Evolutionary conservation across 371 early-diverging fungal genomes (phyloP).

Genomic region (Mortierella sp.): DNA sequence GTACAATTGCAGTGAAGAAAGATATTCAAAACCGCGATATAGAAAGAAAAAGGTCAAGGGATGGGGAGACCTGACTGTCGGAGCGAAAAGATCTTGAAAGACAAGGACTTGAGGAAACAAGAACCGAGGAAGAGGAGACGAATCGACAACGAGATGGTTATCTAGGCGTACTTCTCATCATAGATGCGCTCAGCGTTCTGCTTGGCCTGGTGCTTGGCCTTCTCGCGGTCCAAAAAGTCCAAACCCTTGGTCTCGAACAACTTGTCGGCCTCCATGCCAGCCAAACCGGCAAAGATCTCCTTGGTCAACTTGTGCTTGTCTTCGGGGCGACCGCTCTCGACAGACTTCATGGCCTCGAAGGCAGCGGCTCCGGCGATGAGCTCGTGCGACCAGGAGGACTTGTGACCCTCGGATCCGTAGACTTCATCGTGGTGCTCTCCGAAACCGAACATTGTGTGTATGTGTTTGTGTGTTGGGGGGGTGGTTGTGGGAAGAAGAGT

Average conservation of each 20-base stretch:
- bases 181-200: constrained; percentile 61
- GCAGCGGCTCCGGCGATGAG: constrained; percentile 74
- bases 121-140: neutral
- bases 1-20: too few species aligned
- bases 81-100: too few species aligned
- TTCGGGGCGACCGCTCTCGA: constrained; percentile 60
- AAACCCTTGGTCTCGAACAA: constrained; percentile 58
- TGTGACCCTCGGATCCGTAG: constrained; percentile 39
- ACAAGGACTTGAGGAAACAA: neutral
- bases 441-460: constrained; percentile 44
- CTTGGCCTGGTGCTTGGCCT: constrained; percentile 63
- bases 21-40: too few species aligned
- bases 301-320: constrained; percentile 63
- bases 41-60: too few species aligned
- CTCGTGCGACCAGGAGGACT: constrained; percentile 62
- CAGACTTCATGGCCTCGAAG: constrained; percentile 68
- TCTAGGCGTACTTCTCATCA: constrained; percentile 33
- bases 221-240: constrained; percentile 60
- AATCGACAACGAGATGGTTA: neutral
- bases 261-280: constrained; percentile 65
- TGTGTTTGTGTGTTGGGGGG: neutral
- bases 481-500: neutral
- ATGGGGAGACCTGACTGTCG: too few species aligned
- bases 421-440: constrained; percentile 55
- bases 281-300: constrained; percentile 65